Percentiles rank a stretch among this genome's conserved stretches.
These are phyloP conservation scores for Lactifluus volemus DNA, from an alignment of 768 basidiomycete species.

Conservation along the genomic window DNA sequence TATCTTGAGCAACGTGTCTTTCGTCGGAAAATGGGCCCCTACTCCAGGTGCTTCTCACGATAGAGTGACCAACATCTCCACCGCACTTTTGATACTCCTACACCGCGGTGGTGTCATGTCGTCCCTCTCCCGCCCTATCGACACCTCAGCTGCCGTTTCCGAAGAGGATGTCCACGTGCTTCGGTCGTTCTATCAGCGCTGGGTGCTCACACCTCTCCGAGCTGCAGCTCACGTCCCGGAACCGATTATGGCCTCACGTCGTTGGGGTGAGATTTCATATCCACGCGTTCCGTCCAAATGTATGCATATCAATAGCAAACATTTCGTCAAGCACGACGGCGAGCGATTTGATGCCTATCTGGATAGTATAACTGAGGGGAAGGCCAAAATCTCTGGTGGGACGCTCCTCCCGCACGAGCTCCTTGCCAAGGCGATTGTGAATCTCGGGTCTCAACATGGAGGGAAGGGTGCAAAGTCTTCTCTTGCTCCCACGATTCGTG, in stretches of 20 bases:
- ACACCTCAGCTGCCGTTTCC: constrained; percentile 27
- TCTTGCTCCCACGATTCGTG: constrained; percentile 24
- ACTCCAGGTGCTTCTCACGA: constrained; percentile 52
- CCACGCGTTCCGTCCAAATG: constrained; percentile 49
- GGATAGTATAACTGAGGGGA: constrained; percentile 44
- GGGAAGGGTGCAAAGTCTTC: background rate
- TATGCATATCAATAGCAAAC: constrained; percentile 49
- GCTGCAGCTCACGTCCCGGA: constrained; percentile 40
- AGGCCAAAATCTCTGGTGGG: constrained; percentile 52
- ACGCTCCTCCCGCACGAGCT: constrained; percentile 60
- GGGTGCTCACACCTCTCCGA: constrained; percentile 52
- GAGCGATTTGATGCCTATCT: constrained; percentile 53
- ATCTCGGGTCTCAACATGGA: background rate
- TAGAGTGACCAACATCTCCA: constrained; percentile 52
- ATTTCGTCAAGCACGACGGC: constrained; percentile 51
- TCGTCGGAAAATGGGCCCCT: constrained; percentile 67
- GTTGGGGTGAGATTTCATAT: constrained; percentile 52
- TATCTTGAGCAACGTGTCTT: constrained; percentile 38
- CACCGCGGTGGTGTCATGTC: constrained; percentile 28
- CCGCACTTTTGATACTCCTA: constrained; percentile 51
- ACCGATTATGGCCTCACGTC: constrained; percentile 50
- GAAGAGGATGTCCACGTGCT: constrained; percentile 33
- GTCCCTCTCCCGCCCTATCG: constrained; percentile 10
- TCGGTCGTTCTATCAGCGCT: constrained; percentile 50
- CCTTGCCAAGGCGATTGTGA: constrained; percentile 31